phyloP scores from a whole-genome alignment of 768 basidiomycete species.

The Tubosaeta brunneosetosa region DNA sequence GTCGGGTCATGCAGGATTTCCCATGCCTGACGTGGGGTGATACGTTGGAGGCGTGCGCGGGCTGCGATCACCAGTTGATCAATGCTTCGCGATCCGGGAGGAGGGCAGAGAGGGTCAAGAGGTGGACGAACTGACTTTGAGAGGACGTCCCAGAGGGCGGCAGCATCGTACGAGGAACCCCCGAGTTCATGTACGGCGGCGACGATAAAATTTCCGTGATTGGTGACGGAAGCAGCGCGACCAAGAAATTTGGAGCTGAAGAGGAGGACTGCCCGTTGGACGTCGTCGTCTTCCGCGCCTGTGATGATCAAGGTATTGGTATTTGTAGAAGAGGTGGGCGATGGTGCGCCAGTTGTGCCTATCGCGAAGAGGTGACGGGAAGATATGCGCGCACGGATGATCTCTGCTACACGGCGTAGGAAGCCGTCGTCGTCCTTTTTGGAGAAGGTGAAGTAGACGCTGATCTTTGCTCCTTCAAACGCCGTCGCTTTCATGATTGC shows the following conservation, averaged over 20 bases:
- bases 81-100: conserved; percentile 60
- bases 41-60: conserved; percentile 59
- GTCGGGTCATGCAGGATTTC: conserved; percentile 51
- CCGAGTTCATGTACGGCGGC: conserved; percentile 54
- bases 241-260: conserved; percentile 67
- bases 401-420: conserved; percentile 48
- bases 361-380: conserved; percentile 51
- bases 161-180: conserved; percentile 53
- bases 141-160: conserved; percentile 67
- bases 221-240: conserved; percentile 41
- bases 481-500: conserved; percentile 46
- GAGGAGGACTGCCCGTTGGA: conserved; percentile 66
- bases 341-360: conserved; percentile 42
- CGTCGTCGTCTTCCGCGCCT: conserved; percentile 49
- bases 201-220: conserved; percentile 33
- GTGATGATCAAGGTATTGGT: conserved; percentile 53
- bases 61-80: conserved; percentile 53
- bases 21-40: conserved; percentile 57
- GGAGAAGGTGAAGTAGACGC: conserved; percentile 57
- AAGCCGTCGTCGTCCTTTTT: conserved; percentile 54
- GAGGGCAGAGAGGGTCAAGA: conserved; percentile 58
- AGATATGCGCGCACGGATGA: conserved; percentile 40
- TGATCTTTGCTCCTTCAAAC: conserved; percentile 52
- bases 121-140: conserved; percentile 55
- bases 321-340: conserved; percentile 19